These are phyloP conservation scores for Clarireedia sp. DNA, from an alignment of 2,329 filamentous ascomycete genomes.

Conservation along the genomic window DNA sequence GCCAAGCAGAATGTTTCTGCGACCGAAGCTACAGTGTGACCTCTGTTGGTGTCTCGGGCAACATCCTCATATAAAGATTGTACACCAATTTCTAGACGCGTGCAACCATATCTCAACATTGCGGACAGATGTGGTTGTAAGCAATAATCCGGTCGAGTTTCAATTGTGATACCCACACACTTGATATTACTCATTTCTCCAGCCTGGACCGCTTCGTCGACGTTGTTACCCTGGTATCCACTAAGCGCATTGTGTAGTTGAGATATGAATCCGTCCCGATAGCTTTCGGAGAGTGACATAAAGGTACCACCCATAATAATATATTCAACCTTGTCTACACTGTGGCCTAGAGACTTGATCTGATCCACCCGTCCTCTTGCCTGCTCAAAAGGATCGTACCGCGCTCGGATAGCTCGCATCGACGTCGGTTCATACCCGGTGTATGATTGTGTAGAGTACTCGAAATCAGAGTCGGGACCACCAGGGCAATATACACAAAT, in stretches of 20 bases:
- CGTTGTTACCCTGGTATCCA: conserved; percentile 87
- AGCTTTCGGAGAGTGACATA: conserved; percentile 87
- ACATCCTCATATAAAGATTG: conserved; percentile 98
- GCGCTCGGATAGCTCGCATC: conserved; percentile 93
- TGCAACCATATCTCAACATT: conserved; percentile 98
- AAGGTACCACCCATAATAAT: conserved; percentile 99
- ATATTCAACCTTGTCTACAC: conserved; percentile 98
- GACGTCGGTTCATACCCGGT: conserved; percentile 98
- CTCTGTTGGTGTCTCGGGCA: conserved; percentile 93
- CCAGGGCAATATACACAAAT: conserved; percentile 99
- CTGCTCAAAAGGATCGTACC: conserved; percentile 97
- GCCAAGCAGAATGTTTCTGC: conserved; percentile 95
- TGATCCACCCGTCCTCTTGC: conserved; percentile 93
- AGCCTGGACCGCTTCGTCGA: conserved; percentile 90
- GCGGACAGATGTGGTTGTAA: conserved; percentile 88
- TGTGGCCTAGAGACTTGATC: conserved; percentile 90
- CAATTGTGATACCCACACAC: conserved; percentile 97
- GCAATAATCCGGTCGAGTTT: conserved; percentile 95
- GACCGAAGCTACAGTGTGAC: conserved; percentile 90
- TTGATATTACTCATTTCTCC: conserved; percentile 97
- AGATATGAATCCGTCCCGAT: conserved; percentile 87
- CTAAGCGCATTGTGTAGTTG: conserved; percentile 95
- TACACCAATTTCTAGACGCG: conserved; percentile 86
- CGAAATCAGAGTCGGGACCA: conserved; percentile 95
- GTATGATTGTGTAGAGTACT: conserved; percentile 98